Conservation (phyloP, 2,329 filamentous ascomycete genomes). For the Clarireedia monteithiana region DNA sequence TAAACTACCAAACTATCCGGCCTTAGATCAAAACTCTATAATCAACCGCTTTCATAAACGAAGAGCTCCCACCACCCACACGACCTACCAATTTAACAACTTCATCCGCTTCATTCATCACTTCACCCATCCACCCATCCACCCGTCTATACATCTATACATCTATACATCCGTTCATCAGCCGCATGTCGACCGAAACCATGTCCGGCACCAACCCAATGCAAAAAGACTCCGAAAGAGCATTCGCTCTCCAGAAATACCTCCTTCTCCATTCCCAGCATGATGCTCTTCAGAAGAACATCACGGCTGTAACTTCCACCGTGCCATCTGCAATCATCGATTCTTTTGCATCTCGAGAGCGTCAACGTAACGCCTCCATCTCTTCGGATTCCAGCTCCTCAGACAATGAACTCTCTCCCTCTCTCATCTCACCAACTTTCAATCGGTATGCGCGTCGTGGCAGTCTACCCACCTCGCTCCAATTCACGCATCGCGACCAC, state of each 20-base stretch:
- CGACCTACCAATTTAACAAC: no score
- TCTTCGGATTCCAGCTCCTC: constrained; percentile 2
- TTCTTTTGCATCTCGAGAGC: constrained; percentile 6
- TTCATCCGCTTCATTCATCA: no score
- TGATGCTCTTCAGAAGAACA: constrained; percentile 28
- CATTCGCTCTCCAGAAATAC: constrained; percentile 30
- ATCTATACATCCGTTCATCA: no score
- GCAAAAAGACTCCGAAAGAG: constrained; percentile 23
- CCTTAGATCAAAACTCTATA: no score
- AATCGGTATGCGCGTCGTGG: background rate
- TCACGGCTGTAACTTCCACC: constrained; percentile 19
- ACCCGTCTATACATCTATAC: no score
- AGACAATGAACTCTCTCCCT: background rate
- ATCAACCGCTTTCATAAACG: no score
- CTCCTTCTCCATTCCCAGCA: constrained; percentile 30
- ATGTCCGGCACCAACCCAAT: constrained; percentile 11
- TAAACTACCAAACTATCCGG: no score
- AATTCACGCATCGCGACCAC: background rate
- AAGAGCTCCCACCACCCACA: no score
- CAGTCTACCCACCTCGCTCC: background rate
- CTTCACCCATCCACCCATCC: no score
- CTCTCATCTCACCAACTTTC: constrained; percentile 8
- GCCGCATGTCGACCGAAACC: no score
- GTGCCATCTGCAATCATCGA: constrained; percentile 6
- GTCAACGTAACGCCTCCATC: constrained; percentile 8